A percentile compares a stretch with the other conserved stretches of the same genome.
These are phyloP conservation scores for Pichia cephalocereana DNA, from an alignment of 805 yeast species.

Conservation along the genomic window DNA sequence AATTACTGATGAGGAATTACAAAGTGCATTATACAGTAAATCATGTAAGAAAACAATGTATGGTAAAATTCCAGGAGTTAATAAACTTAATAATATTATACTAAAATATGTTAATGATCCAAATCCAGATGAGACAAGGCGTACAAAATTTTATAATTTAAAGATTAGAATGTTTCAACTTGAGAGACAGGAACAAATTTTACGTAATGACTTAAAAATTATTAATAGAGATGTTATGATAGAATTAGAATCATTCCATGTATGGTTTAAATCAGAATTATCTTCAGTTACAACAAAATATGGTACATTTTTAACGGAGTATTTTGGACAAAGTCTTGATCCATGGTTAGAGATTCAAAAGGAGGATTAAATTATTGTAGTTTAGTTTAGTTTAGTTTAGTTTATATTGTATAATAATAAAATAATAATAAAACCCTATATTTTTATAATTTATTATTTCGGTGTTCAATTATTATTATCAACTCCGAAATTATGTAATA, in stretches of 20 bases:
- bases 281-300: conserved; percentile 14
- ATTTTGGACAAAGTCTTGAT: conserved; percentile 3
- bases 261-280: conserved; percentile 23
- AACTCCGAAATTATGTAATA: too few species aligned
- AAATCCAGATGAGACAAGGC: conserved; percentile 27
- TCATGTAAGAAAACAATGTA: conserved; percentile 20
- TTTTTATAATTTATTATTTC: too few species aligned
- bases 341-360: conserved; percentile 4
- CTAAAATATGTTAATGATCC: conserved; percentile 26
- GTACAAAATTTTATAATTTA: conserved; percentile 22
- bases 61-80: conserved; percentile 29
- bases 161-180: conserved; percentile 24
- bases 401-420: too few species aligned
- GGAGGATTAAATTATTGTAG: neutral
- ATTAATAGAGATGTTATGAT: conserved; percentile 19
- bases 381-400: too few species aligned
- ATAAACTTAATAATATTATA: conserved; percentile 25
- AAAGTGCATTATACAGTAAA: conserved; percentile 22
- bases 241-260: conserved; percentile 23
- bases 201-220: conserved; percentile 17
- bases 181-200: conserved; percentile 22
- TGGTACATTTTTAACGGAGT: neutral
- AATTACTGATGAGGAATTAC: conserved; percentile 26
- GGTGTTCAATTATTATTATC: too few species aligned
- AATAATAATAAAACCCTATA: too few species aligned